Percentiles rank a stretch among this genome's conserved stretches.
Evolutionary conservation across 2,329 filamentous ascomycete species (phyloP).

Genomic region (Aspergillus melleus): DNA sequence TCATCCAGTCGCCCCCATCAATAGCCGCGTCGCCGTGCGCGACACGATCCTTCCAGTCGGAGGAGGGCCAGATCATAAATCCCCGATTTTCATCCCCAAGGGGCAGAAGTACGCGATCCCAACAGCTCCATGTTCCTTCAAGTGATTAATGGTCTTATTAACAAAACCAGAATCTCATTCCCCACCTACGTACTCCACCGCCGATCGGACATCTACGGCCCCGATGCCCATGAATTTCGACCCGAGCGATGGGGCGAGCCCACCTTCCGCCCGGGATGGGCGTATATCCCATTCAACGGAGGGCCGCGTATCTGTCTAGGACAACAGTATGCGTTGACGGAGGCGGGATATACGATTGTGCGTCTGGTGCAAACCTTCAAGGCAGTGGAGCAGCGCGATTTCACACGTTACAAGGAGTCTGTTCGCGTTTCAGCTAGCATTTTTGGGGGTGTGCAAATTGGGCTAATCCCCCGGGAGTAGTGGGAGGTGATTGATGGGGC

Average conservation of each 20-base stretch:
- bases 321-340: background rate
- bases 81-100: background rate
- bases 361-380: background rate
- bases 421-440: background rate
- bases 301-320: background rate
- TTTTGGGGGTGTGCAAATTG: background rate
- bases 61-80: background rate
- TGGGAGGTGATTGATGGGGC: background rate
- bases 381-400: background rate
- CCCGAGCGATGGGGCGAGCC: conserved; percentile 1
- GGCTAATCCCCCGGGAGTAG: background rate
- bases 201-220: background rate
- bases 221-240: background rate
- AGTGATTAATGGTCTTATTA: too few species aligned
- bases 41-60: background rate
- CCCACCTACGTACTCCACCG: background rate
- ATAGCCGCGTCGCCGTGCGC: background rate
- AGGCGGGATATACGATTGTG: background rate
- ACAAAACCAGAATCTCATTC: background rate
- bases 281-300: background rate
- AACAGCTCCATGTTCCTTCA: too few species aligned
- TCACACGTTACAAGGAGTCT: background rate
- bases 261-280: background rate
- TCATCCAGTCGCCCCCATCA: background rate
- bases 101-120: background rate